Percentiles rank a stretch among this genome's conserved stretches.
Conservation (phyloP, 805 yeast species). For the Barnettozyma siamensis region DNA sequence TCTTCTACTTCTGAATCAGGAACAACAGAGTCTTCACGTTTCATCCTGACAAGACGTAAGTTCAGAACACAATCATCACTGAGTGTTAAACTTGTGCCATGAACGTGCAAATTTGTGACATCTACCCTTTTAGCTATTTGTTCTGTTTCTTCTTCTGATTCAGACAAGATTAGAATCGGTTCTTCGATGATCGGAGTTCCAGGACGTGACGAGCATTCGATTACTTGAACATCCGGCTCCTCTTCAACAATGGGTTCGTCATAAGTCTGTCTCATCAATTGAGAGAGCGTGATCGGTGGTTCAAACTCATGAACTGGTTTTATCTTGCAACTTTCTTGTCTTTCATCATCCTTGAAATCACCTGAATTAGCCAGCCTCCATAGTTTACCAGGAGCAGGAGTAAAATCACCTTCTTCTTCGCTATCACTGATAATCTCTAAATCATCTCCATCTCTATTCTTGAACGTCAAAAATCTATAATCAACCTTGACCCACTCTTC, state of each 20-base stretch:
- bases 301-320: neutral
- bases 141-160: constrained; percentile 6
- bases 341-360: too few relatives aligned
- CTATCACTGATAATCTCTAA: neutral
- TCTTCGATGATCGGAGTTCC: neutral
- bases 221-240: neutral
- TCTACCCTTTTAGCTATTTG: neutral
- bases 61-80: neutral
- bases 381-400: neutral
- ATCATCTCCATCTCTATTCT: neutral
- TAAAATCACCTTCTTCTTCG: neutral
- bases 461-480: constrained; percentile 1
- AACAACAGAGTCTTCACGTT: neutral
- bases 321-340: neutral
- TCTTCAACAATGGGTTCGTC: neutral
- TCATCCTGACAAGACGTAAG: constrained; percentile 1
- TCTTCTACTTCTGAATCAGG: constrained; percentile 6
- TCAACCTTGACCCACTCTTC: constrained; percentile 4
- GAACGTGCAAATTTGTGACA: neutral
- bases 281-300: constrained; percentile 8
- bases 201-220: neutral
- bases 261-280: constrained; percentile 1
- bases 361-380: neutral
- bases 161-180: neutral
- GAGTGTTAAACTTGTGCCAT: constrained; percentile 1